A percentile compares a stretch with the other conserved stretches of the same genome.
phyloP scores from a whole-genome alignment of 106 monocot genomes.

The Posidonia australis region DNA sequence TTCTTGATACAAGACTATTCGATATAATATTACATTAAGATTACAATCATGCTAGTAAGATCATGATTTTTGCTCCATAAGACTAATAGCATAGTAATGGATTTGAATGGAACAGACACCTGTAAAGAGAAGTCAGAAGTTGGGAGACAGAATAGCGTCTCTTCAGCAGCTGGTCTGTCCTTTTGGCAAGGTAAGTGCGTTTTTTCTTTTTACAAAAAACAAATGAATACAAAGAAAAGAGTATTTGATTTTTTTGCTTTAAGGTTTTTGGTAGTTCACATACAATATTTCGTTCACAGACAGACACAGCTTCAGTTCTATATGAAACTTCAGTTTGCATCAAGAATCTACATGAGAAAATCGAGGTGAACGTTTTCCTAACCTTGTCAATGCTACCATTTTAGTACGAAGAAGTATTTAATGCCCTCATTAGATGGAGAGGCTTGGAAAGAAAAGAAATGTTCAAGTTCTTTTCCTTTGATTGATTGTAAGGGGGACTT shows the following conservation, averaged over 20 bases:
- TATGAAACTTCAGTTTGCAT: constrained; percentile 26
- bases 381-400: no score
- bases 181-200: constrained; percentile 23
- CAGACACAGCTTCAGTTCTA: constrained; percentile 46
- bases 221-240: background rate
- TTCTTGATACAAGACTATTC: no score
- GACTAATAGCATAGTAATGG: no score
- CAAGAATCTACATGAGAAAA: constrained; percentile 29
- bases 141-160: constrained; percentile 36
- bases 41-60: no score
- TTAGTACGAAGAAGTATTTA: no score
- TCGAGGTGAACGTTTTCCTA: constrained; percentile 14
- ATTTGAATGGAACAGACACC: constrained; percentile 7
- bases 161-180: constrained; percentile 45
- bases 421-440: no score
- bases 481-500: no score
- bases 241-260: background rate
- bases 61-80: no score
- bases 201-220: background rate
- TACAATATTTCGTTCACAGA: constrained; percentile 9
- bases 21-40: no score
- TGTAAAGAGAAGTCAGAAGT: constrained; percentile 30
- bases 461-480: no score
- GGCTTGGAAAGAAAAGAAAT: no score
- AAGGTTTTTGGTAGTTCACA: no score